Evolutionary conservation across 2,329 filamentous ascomycete genomes (phyloP), one percentile per base, ranked within the genome.

Genomic region (Metarhizium humberi): DNA sequence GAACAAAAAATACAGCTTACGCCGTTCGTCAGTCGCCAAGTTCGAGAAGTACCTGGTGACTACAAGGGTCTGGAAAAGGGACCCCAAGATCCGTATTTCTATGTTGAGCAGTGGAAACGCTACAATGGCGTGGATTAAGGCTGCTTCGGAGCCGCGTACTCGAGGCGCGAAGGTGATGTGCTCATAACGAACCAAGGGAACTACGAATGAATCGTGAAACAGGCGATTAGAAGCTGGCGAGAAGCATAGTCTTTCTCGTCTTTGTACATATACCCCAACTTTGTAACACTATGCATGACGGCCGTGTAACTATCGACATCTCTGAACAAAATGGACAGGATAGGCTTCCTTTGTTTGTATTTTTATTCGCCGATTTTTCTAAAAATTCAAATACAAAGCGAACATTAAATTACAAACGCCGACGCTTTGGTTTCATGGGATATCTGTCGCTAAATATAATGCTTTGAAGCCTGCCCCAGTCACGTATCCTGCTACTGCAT

Each of bases 11-110:
- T 45, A 51, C 56, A 94, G 89, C 80, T 95, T 65, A 90, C 86
- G 3, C 90, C 90, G 1, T 95, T 92, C 64, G 87, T 94, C 52
- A 82, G 84, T 56, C 75, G 75, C 51, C 79, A 78, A 58, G 75
- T 90, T 55, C 72, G 76, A 59, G 70, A 73, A 43, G 67, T 73
- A 25, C 73, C 71, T 52, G 84, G 83, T 50, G 73, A 75, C 57
- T 85, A 83, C 67, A 74, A 79, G 60, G 76, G 76, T 29, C 56
- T 74, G 38, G 73, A 77, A 38, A 65, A 65, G 60, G 84, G 85
- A 16, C 81, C 84, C 11, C 75, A 80, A 60, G 81, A 80, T 64
- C 81, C 85, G n/a, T 71, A 78, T 61, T 68, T 78, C 46, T 88
- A 87, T 66, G 72, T 88, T 50, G 73, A 79, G 59, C 76, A 78